Evolutionary conservation across 345 rosid genomes (phyloP), one percentile per base, ranked within the genome.

Genomic region (Trapa bicornis): DNA sequence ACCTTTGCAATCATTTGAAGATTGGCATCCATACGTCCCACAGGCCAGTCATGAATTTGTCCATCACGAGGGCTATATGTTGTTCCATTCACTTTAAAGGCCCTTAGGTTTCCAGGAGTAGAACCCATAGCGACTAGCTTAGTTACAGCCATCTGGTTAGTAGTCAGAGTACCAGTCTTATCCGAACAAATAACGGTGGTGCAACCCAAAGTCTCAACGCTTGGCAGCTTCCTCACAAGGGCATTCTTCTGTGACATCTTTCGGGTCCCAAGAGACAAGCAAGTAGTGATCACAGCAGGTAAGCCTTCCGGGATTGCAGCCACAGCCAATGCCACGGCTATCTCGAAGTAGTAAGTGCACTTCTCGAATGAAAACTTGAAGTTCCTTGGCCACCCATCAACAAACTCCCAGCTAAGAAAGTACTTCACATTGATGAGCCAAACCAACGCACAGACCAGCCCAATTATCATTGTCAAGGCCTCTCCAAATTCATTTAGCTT

Each of bases 181-280:
- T 87, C 93, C 36, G 93, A 87, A 68, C 93, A 87, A 66, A 87
- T 87, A 65, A 87, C 89, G 39, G 93, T 87, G 0, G 93, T 85
- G 65, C 93, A 87, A 10, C 93, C 93, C 62, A 87, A 76, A 14
- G 93, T 87, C 73, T 87, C 93, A 66, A 87, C 93, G 43, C 93
- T 87, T 0, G 93, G 93, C 56, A 87, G 73, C 78, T 85, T 87
- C 76, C 93, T 66, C 42, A 87, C 93, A 65, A 87, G 78, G 10
- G 93, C 93, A 56, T 85, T 87, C 81, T 83, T 87, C 63, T 87
- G 89, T 3, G 93, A 89, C 89, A 87, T 85, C 76, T 87, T 87
- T 17, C 93, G 78, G 1, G 89, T 87, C 37, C 93, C 93, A 11
- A 87, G 83, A 0, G 93, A 89, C 69, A 87, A 77, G 74, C 93